Conservation (phyloP, 2,329 filamentous ascomycete genomes). For the Sporothrix curviconia region DNA sequence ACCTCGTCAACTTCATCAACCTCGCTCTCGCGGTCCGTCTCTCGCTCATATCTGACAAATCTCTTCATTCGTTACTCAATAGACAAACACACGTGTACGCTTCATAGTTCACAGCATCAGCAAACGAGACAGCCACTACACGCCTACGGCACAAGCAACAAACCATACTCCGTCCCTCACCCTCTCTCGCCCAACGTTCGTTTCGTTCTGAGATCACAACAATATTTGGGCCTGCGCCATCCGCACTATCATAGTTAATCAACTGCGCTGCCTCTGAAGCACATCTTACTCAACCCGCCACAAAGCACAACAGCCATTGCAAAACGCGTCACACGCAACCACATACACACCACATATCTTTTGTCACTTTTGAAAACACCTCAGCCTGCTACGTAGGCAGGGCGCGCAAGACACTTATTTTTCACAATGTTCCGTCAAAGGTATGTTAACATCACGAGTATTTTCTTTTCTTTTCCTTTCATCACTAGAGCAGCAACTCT, state of each 20-base stretch:
- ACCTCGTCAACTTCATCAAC: neutral
- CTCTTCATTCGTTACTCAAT: neutral
- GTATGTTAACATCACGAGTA: constrained; percentile 24
- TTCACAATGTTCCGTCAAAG: constrained; percentile 31
- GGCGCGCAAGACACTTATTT: neutral
- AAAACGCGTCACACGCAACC: neutral
- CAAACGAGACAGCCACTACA: neutral
- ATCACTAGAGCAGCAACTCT: no score
- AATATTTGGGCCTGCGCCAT: no score
- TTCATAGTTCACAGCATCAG: no score
- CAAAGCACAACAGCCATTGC: constrained; percentile 7
- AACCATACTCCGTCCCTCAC: no score
- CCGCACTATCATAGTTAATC: no score
- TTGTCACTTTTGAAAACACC: neutral
- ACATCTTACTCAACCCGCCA: neutral
- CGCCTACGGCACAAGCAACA: neutral
- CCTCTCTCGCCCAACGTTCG: no score
- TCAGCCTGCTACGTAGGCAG: constrained; percentile 9
- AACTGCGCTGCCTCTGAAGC: no score
- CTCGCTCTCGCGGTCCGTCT: constrained; percentile 14
- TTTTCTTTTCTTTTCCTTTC: neutral
- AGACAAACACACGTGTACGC: no score
- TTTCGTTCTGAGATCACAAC: constrained; percentile 18
- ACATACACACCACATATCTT: no score
- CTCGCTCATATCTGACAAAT: constrained; percentile 19